phyloP scores from a whole-genome alignment of 768 basidiomycete species.

The Leccinum fibrillosum region DNA sequence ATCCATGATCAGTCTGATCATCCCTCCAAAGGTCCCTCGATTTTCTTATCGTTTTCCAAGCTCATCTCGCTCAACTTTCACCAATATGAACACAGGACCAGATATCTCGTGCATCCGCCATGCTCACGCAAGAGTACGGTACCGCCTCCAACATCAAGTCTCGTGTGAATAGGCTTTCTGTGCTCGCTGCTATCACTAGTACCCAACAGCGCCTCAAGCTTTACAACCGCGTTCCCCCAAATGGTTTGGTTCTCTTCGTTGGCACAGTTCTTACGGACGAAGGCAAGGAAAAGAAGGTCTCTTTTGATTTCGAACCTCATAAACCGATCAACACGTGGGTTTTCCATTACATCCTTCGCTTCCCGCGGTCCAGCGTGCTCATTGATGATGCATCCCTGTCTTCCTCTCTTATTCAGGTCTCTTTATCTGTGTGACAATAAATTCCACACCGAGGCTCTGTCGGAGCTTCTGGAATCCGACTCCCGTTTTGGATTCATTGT shows the following conservation, averaged over 20 bases:
- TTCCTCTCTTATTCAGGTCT: conserved; percentile 50
- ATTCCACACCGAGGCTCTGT: conserved; percentile 97
- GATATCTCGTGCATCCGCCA: conserved; percentile 89
- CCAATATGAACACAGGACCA: conserved; percentile 60
- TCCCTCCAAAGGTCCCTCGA: conserved; percentile 79
- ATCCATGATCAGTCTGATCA: conserved; percentile 97
- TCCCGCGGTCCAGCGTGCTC: neutral
- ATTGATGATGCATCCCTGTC: neutral
- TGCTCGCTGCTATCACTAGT: conserved; percentile 95
- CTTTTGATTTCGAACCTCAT: conserved; percentile 97
- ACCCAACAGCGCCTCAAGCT: conserved; percentile 97
- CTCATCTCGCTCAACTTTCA: neutral
- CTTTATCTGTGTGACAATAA: conserved; percentile 99
- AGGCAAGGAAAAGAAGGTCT: conserved; percentile 99
- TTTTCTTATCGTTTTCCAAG: conserved; percentile 7
- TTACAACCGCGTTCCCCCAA: conserved; percentile 94
- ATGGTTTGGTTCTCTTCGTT: conserved; percentile 96
- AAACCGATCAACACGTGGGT: conserved; percentile 98
- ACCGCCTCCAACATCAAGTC: conserved; percentile 99
- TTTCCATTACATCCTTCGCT: neutral
- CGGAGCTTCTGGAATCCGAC: conserved; percentile 95
- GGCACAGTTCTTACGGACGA: conserved; percentile 98
- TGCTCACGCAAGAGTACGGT: conserved; percentile 98
- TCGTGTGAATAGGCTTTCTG: conserved; percentile 95
- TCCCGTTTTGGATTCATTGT: conserved; percentile 99